These are phyloP conservation scores for Paraleonurus japonicus DNA, from an alignment of 257 asterid species.

Conservation along the genomic window DNA sequence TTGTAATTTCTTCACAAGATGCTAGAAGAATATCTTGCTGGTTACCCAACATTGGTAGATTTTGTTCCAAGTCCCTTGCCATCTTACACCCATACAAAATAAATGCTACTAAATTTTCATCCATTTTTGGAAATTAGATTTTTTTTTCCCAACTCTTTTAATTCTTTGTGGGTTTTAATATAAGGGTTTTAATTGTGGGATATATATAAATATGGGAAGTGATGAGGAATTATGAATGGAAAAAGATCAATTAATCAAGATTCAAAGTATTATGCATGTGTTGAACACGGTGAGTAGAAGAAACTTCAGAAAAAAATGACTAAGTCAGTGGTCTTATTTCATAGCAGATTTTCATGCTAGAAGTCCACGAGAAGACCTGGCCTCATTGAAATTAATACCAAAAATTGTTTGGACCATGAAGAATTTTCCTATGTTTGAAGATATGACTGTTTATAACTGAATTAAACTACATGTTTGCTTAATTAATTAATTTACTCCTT, in stretches of 20 bases:
- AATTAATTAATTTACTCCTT: neutral
- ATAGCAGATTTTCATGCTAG: constrained; percentile 21
- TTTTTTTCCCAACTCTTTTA: neutral
- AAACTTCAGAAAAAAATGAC: constrained; percentile 32
- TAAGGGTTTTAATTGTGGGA: constrained; percentile 2
- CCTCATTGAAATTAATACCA: constrained; percentile 43
- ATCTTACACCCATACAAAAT: constrained; percentile 51
- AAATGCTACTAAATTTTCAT: constrained; percentile 36
- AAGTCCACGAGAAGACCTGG: constrained; percentile 66
- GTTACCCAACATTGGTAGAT: constrained; percentile 37
- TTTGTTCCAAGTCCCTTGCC: constrained; percentile 55
- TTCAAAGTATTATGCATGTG: constrained; percentile 48
- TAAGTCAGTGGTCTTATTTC: constrained; percentile 33
- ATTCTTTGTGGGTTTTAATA: neutral
- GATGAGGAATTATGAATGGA: neutral
- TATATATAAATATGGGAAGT: neutral
- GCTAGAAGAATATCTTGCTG: constrained; percentile 37
- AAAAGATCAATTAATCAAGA: neutral
- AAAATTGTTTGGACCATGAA: constrained; percentile 32
- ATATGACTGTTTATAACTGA: neutral
- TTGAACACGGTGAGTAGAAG: constrained; percentile 61
- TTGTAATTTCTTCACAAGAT: constrained; percentile 56
- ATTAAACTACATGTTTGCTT: too few relatives aligned
- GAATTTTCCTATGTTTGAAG: constrained; percentile 48
- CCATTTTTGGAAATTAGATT: constrained; percentile 37